Evolutionary conservation across 2,329 filamentous ascomycete species (phyloP).

Genomic region (Cladophialophora yegresii): DNA sequence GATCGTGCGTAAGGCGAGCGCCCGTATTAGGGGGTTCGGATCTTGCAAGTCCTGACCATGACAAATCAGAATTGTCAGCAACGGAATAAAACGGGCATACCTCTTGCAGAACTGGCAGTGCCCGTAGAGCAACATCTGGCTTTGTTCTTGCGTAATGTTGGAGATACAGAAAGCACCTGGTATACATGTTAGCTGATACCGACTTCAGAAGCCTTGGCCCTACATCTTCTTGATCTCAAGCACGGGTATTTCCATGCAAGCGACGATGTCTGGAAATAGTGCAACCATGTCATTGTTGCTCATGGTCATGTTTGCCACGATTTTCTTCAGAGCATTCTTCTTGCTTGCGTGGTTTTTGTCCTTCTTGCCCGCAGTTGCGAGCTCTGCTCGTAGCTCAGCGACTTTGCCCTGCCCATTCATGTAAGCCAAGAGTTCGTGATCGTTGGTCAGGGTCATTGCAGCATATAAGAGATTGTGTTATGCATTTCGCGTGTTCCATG

Average conservation of each 20-base stretch:
- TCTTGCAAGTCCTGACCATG: slow-evolving; percentile 81
- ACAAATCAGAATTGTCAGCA: neutral
- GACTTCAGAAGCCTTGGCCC: slow-evolving; percentile 17
- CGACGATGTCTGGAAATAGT: slow-evolving; percentile 91
- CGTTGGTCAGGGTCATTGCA: slow-evolving; percentile 5
- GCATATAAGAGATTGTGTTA: slow-evolving; percentile 1
- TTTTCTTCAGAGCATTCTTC: slow-evolving; percentile 98
- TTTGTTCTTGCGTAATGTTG: slow-evolving; percentile 97
- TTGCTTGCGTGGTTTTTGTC: slow-evolving; percentile 94
- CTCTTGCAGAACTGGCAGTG: slow-evolving; percentile 80
- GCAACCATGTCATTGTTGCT: slow-evolving; percentile 99
- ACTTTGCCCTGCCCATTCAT: slow-evolving; percentile 84
- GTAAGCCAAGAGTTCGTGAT: slow-evolving; percentile 13
- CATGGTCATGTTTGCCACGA: slow-evolving; percentile 99
- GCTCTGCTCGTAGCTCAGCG: slow-evolving; percentile 89
- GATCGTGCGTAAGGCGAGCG: slow-evolving; percentile 88
- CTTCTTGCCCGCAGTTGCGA: slow-evolving; percentile 93
- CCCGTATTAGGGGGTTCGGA: slow-evolving; percentile 85
- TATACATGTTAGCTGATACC: neutral
- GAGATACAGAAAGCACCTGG: slow-evolving; percentile 93
- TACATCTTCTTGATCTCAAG: slow-evolving; percentile 99
- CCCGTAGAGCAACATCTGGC: slow-evolving; percentile 89
- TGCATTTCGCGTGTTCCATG: neutral
- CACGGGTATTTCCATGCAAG: slow-evolving; percentile 90
- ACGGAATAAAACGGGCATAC: slow-evolving; percentile 50